A percentile compares a stretch with the other conserved stretches of the same genome.
phyloP scores from a whole-genome alignment of 768 basidiomycete genomes.

The Pholiota conissans region DNA sequence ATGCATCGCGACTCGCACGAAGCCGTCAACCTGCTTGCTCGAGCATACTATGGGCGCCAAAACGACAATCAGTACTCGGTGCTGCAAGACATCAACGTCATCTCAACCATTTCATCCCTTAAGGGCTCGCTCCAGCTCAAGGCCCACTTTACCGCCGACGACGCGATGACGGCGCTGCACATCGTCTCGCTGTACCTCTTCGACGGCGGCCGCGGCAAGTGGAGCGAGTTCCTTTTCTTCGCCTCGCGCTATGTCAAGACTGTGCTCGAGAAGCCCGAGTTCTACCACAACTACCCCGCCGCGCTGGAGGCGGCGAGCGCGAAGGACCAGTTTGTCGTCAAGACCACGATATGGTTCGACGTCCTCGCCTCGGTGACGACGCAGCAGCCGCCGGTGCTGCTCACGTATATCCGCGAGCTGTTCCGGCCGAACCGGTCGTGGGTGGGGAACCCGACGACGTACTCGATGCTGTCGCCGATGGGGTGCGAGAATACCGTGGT shows the following conservation, averaged over 20 bases:
- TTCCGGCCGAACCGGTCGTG: conserved; percentile 49
- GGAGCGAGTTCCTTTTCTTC: conserved; percentile 65
- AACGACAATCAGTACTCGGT: conserved; percentile 19
- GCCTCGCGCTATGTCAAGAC: conserved; percentile 55
- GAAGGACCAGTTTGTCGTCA: conserved; percentile 73
- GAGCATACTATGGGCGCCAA: conserved; percentile 46
- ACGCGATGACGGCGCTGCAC: conserved; percentile 78
- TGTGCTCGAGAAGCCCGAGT: conserved; percentile 41
- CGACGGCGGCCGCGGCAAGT: conserved; percentile 69
- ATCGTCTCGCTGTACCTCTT: conserved; percentile 78
- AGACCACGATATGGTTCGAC: conserved; percentile 87
- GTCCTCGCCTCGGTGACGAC: conserved; percentile 78
- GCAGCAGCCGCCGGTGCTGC: conserved; percentile 56
- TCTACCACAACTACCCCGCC: conserved; percentile 40
- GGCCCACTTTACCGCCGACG: conserved; percentile 46
- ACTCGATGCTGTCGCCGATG: conserved; percentile 83
- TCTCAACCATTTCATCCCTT: conserved; percentile 26
- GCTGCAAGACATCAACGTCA: conserved; percentile 24
- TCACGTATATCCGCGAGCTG: conserved; percentile 53
- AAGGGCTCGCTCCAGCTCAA: conserved; percentile 13
- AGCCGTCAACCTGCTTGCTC: conserved; percentile 63
- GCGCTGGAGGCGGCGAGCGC: conserved; percentile 40
- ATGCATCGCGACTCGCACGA: conserved; percentile 46
- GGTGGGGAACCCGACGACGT: conserved; percentile 38
- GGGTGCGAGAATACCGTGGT: conserved; percentile 81